These are phyloP conservation scores for Ichthyophthirius multifiliis DNA, from an alignment of 169 alveolate genomes.

Conservation along the genomic window DNA sequence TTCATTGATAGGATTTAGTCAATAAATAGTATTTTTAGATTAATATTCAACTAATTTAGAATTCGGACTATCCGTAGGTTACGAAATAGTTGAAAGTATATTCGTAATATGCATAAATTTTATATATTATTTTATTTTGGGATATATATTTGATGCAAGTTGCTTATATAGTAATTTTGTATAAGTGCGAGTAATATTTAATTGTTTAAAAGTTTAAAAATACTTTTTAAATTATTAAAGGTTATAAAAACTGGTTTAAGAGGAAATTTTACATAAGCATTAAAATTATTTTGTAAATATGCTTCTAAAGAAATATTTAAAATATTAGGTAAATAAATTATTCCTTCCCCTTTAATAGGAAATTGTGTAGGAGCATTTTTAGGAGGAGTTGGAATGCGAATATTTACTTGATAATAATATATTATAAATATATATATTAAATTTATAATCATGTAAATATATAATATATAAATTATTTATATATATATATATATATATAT, in stretches of 20 bases:
- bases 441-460: too few species aligned
- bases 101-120: neutral
- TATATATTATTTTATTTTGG: neutral
- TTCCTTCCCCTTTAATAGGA: neutral
- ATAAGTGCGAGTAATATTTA: neutral
- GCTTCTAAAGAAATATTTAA: neutral
- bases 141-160: neutral
- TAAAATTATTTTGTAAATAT: neutral
- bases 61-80: neutral
- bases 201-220: neutral
- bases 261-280: neutral
- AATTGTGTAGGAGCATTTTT: neutral
- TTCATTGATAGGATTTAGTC: neutral
- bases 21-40: neutral
- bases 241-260: neutral
- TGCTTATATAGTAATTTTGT: neutral
- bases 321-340: neutral
- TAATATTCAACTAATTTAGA: neutral
- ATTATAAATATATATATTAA: too few species aligned
- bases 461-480: too few species aligned
- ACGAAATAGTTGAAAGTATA: neutral
- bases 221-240: neutral
- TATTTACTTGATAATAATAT: neutral
- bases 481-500: too few species aligned
- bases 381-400: neutral